Evolutionary conservation across 2,329 filamentous ascomycete genomes (phyloP), one percentile per base, ranked within the genome.

Genomic region (Cordyceps pruinosa): DNA sequence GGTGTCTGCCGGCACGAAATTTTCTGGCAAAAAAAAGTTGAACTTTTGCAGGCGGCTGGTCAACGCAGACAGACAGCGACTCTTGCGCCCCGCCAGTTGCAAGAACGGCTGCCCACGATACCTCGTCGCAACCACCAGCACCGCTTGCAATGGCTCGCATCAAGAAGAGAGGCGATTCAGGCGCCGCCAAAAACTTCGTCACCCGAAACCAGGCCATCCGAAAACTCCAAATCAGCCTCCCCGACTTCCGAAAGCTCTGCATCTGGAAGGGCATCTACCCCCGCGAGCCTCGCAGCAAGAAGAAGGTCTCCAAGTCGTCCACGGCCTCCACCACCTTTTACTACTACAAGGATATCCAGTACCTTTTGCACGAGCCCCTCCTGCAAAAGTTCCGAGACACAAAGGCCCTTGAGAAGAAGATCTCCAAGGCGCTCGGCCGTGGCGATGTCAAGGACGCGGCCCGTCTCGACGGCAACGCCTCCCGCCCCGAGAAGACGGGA

Each of bases 241-340:
- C 92, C 64, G 94, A 99, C 76, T 99, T 99, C 77, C 87, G 94
- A 76, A 88, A 96, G 77, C 82, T 99, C 71, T 99, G 94, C 78
- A 99, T 99, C 73, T 99, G 96, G 87, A 97, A 97, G 80, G 94
- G 92, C 67, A 97, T 99, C 72, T 99, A 97, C 75, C 94, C 94
- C 63, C 89, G 94, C 68, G 94, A 99, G 79, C 94, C 94, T 62
- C 85, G 94, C 69, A 96, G 88, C 78, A 93, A 91, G 80, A 97
- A 96, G 80, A 97, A 97, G 83, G 94, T 89, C 42, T 90, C 88
- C 70, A 96, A 95, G 75, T 90, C 89, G 59, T 85, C 91, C 26
- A 96, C 89, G 35, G 86, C 88, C 60, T 92, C 88, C 57, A 97
- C 93, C 28, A 99, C 94, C 61, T 99, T 97, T 66, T 88, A 88